Conservation (phyloP, 768 basidiomycete genomes). For the Mycena rosella region DNA sequence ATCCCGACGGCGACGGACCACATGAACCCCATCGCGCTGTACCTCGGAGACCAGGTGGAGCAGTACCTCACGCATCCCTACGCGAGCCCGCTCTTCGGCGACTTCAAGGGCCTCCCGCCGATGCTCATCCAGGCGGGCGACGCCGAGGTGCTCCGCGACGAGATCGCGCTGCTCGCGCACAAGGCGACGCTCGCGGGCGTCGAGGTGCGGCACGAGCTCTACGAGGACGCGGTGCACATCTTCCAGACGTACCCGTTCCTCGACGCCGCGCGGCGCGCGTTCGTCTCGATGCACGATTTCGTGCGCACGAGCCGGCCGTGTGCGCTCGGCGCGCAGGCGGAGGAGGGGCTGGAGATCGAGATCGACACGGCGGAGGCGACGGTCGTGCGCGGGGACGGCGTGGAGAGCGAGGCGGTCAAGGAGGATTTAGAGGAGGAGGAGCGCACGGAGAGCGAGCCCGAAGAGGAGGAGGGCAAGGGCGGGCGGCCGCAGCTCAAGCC, state of each 20-base stretch:
- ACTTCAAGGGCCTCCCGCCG: slow-evolving; percentile 88
- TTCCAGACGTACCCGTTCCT: slow-evolving; percentile 93
- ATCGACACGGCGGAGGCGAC: slow-evolving; percentile 75
- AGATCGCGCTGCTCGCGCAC: slow-evolving; percentile 91
- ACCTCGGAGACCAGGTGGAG: slow-evolving; percentile 85
- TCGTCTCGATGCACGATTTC: slow-evolving; percentile 78
- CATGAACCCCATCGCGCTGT: slow-evolving; percentile 94
- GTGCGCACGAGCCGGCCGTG: slow-evolving; percentile 71
- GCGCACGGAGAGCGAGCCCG: slow-evolving; percentile 43
- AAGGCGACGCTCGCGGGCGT: slow-evolving; percentile 93
- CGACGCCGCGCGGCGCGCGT: slow-evolving; percentile 72
- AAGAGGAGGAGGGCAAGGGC: slow-evolving; percentile 45
- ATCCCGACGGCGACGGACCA: slow-evolving; percentile 82
- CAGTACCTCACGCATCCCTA: slow-evolving; percentile 96
- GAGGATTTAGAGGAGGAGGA: slow-evolving; percentile 53
- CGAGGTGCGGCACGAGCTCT: slow-evolving; percentile 87
- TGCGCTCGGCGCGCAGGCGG: slow-evolving; percentile 64
- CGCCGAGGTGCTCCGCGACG: slow-evolving; percentile 95
- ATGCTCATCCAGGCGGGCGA: slow-evolving; percentile 94
- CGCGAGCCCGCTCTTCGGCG: slow-evolving; percentile 94
- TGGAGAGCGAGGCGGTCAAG: slow-evolving; percentile 60
- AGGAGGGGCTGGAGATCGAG: slow-evolving; percentile 75
- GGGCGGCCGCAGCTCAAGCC: slow-evolving; percentile 30
- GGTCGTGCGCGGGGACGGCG: slow-evolving; percentile 82
- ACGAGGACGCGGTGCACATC: slow-evolving; percentile 93